These are phyloP conservation scores for Populus pruinosa DNA, from an alignment of 345 rosid species.

Conservation along the genomic window DNA sequence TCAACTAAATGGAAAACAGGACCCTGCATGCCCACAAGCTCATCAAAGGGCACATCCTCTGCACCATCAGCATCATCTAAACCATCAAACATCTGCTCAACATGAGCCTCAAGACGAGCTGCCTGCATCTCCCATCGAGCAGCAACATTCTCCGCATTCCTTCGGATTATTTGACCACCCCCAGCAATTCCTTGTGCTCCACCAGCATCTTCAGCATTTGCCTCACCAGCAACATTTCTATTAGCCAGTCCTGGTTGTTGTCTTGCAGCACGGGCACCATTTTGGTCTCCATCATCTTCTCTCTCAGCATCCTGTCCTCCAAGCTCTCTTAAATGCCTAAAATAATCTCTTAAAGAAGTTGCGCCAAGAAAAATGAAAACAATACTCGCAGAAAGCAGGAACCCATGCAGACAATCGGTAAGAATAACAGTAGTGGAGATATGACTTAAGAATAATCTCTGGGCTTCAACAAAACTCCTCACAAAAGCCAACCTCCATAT, in stretches of 20 bases:
- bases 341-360: conserved; percentile 91
- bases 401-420: conserved; percentile 97
- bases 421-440: conserved; percentile 77
- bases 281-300: conserved; percentile 90
- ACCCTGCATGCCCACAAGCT: conserved; percentile 99
- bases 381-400: conserved; percentile 94
- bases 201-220: conserved; percentile 75
- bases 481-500: conserved; percentile 93
- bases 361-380: conserved; percentile 96
- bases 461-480: conserved; percentile 92
- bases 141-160: conserved; percentile 96
- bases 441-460: conserved; percentile 88
- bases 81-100: conserved; percentile 99
- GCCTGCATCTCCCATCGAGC: conserved; percentile 99
- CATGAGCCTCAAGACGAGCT: conserved; percentile 98
- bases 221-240: conserved; percentile 76
- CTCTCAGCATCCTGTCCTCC: conserved; percentile 95
- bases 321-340: conserved; percentile 87
- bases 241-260: conserved; percentile 67
- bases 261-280: conserved; percentile 84
- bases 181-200: conserved; percentile 77
- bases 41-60: conserved; percentile 99
- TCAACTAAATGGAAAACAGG: conserved; percentile 99
- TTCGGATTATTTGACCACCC: conserved; percentile 65
- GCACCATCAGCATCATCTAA: conserved; percentile 99